Percentiles rank a stretch among this genome's conserved stretches.
These are phyloP conservation scores for Chytriomyces sp. DNA, from an alignment of 192 early-diverging fungal genomes.

Conservation along the genomic window DNA sequence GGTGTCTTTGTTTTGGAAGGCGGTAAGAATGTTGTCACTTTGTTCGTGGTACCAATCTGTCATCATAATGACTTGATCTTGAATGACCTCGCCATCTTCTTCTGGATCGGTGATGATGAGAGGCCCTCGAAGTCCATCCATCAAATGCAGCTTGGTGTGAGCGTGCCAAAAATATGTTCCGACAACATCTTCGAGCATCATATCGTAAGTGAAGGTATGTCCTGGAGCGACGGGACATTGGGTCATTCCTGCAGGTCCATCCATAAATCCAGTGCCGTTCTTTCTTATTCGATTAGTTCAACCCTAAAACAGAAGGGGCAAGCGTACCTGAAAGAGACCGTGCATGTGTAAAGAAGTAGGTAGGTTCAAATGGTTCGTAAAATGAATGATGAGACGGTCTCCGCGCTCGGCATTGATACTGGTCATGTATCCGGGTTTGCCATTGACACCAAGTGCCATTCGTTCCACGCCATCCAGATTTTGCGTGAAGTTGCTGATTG, in stretches of 20 bases:
- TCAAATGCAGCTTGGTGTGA: constrained; percentile 57
- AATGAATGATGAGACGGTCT: too few species aligned
- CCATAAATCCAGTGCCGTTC: constrained; percentile 68
- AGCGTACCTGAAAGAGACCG: constrained; percentile 75
- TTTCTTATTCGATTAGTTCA: constrained; percentile 76
- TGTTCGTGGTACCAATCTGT: constrained; percentile 70
- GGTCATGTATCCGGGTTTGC: too few species aligned
- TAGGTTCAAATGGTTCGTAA: constrained; percentile 28
- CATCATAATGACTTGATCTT: constrained; percentile 68
- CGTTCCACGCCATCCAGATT: too few species aligned
- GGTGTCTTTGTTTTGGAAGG: constrained; percentile 55
- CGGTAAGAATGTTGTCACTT: constrained; percentile 39
- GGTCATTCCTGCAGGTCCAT: constrained; percentile 72
- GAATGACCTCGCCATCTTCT: constrained; percentile 66
- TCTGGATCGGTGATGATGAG: constrained; percentile 67
- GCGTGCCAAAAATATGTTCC: constrained; percentile 16
- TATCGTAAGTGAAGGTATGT: constrained; percentile 67
- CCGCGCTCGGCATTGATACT: too few species aligned
- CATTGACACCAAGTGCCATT: too few species aligned
- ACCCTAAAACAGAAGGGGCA: too few species aligned
- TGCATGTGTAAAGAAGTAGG: constrained; percentile 72
- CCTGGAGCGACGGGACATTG: constrained; percentile 75
- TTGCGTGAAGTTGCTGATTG: too few species aligned
- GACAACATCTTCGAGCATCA: constrained; percentile 51
- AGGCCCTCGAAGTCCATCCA: constrained; percentile 73